These are phyloP conservation scores for Bryoglossum gracile DNA, from an alignment of 495 filamentous ascomycete species.

Conservation along the genomic window DNA sequence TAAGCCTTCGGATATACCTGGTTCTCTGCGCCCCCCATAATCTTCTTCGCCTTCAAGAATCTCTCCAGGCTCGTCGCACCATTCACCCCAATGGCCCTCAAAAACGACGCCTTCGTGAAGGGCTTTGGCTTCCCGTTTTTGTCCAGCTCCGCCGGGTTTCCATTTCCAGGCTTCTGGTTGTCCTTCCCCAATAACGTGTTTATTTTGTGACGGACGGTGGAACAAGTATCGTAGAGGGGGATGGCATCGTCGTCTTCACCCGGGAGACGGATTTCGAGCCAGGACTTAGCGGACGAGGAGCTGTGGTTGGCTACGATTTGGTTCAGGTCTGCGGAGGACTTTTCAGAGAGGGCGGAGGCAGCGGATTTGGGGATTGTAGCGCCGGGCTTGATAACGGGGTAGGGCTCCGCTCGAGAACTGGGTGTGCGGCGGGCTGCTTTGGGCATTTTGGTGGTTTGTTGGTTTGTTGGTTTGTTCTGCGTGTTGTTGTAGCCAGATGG, in stretches of 20 bases:
- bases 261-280: conserved; percentile 26
- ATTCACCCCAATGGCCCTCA: conserved; percentile 32
- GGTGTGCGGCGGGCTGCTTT: conserved; percentile 6
- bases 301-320: neutral
- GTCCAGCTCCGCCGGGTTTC: neutral
- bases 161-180: conserved; percentile 27
- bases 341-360: neutral
- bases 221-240: conserved; percentile 46
- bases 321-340: neutral
- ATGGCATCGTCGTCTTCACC: conserved; percentile 34
- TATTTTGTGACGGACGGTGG: conserved; percentile 49
- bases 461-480: too few relatives aligned
- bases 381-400: conserved; percentile 4
- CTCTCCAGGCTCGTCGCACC: conserved; percentile 31
- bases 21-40: conserved; percentile 34
- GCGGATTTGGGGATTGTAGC: neutral
- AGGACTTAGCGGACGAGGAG: neutral
- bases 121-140: conserved; percentile 11
- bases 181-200: conserved; percentile 39
- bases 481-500: too few relatives aligned
- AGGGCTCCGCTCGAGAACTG: neutral
- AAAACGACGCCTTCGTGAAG: conserved; percentile 41
- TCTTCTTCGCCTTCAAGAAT: conserved; percentile 43
- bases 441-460: conserved; percentile 2
- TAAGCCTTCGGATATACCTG: conserved; percentile 44